Evolutionary conservation across 305 asterid species (phyloP).

Genomic region (Fraxinus platypoda): DNA sequence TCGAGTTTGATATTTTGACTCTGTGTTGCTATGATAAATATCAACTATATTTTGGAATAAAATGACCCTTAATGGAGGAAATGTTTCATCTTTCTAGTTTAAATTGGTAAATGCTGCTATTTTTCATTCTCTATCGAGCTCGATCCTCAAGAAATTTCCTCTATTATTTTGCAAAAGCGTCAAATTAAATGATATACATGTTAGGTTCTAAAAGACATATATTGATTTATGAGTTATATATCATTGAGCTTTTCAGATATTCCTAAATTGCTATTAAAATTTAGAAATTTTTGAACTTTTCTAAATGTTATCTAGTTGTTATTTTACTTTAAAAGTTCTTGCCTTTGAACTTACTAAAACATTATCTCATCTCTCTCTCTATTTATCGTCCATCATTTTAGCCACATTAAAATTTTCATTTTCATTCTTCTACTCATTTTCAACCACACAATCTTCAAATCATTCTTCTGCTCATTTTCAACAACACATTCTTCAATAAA

Average conservation of each 20-base stretch:
- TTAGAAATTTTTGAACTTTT: not conserved
- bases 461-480: too few species aligned
- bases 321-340: not conserved
- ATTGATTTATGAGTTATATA: not conserved
- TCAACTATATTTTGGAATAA: not conserved
- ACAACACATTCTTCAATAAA: too few species aligned
- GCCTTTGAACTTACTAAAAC: not conserved
- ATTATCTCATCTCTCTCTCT: not conserved
- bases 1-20: not conserved
- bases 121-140: not conserved
- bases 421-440: too few species aligned
- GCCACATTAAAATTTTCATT: too few species aligned
- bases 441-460: too few species aligned
- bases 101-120: not conserved
- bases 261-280: too few species aligned
- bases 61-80: too few species aligned
- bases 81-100: too few species aligned
- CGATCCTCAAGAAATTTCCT: not conserved
- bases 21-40: not conserved
- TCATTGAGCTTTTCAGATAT: not conserved
- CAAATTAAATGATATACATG: not conserved
- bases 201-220: not conserved
- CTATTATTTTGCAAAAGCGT: not conserved
- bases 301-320: not conserved
- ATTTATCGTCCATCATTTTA: not conserved